Base-by-base conservation (phyloP, 257 asterid species). In the Solanum chilense region DNA sequence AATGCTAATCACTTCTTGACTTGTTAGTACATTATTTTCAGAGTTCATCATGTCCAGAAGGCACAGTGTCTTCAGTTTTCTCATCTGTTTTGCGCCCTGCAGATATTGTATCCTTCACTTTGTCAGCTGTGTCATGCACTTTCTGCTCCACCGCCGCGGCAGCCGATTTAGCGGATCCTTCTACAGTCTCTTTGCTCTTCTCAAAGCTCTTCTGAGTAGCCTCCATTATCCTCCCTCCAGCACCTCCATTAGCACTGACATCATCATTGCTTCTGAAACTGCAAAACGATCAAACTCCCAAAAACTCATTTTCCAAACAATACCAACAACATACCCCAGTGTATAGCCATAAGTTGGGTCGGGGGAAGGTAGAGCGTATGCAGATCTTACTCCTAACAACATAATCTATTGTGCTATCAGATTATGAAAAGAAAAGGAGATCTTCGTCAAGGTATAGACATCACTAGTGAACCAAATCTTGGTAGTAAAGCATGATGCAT, bases 191-290 rank as follows among this genome's bases (percentile, higher is more conserved):
- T 39, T 83, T 90, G 83, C 77, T 86, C 16, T 86, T 23, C 4
- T 12, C 41, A 49, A 90, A 80, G 82, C 91, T 90, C 91, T 88
- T 87, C 87, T 82, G 87, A 35, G 91, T 90, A 11, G 91, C 92
- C 1, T 49, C 84, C 68, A 66, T 85, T 52, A 88, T 41, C 77
- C 39, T 90, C 71, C 71, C 89, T 49, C 82, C 68, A 82, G 87
- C 90, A 83, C 49, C 49, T 39, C 41, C 60, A 9, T 58, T 20
- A 12, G 10, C 47, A 68, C 49, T 42, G 44, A 27, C 86, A 66
- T 77, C 89, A 66, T 29, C 84, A 71, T 18, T 81, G 10, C 75
- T 86, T 87, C 84, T 86, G 86, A 90, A 90, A 88, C 91, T 90
- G 82, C 7, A 29, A 25, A 39, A 37, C 6, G 18, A 1, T 5